A percentile compares a stretch with the other conserved stretches of the same genome.
Evolutionary conservation across 169 alveolate genomes (phyloP).

Genomic region (Neospora caninum): DNA sequence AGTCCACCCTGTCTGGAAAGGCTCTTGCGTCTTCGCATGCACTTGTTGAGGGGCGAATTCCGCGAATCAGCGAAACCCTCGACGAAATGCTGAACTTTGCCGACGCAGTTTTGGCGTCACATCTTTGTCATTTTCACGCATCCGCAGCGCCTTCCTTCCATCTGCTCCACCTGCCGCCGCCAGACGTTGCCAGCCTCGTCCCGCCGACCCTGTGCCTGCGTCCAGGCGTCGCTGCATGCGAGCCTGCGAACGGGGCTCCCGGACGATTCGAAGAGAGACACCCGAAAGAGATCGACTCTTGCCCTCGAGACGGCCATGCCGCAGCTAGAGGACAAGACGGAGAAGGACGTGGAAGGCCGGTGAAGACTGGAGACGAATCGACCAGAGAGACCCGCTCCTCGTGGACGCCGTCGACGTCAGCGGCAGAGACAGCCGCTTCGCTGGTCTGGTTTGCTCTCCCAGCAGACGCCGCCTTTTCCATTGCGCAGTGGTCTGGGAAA

Average conservation of each 20-base stretch:
- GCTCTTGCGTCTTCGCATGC: too few species aligned
- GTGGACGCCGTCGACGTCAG: neutral
- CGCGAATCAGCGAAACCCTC: neutral
- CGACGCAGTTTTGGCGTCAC: neutral
- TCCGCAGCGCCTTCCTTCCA: constrained; percentile 5
- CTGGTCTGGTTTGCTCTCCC: constrained; percentile 51
- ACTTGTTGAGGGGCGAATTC: neutral
- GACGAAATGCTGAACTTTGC: constrained; percentile 39
- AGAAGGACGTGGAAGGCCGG: too few species aligned
- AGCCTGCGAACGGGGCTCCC: neutral
- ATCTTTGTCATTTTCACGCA: neutral
- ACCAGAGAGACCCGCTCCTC: neutral
- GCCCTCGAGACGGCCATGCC: too few species aligned
- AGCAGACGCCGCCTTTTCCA: constrained; percentile 28
- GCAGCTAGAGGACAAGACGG: too few species aligned
- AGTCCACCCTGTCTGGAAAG: too few species aligned
- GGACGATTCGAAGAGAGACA: neutral
- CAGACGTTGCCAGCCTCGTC: too few species aligned
- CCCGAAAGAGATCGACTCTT: neutral
- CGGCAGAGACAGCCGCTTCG: neutral
- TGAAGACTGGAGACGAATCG: too few species aligned
- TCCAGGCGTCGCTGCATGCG: too few species aligned
- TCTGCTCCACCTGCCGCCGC: neutral
- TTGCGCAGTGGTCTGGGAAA: neutral
- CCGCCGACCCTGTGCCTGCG: too few species aligned